A percentile compares a stretch with the other conserved stretches of the same genome.
These are phyloP conservation scores for Cucumis hystrix DNA, from an alignment of 306 rosid genomes.

Conservation along the genomic window DNA sequence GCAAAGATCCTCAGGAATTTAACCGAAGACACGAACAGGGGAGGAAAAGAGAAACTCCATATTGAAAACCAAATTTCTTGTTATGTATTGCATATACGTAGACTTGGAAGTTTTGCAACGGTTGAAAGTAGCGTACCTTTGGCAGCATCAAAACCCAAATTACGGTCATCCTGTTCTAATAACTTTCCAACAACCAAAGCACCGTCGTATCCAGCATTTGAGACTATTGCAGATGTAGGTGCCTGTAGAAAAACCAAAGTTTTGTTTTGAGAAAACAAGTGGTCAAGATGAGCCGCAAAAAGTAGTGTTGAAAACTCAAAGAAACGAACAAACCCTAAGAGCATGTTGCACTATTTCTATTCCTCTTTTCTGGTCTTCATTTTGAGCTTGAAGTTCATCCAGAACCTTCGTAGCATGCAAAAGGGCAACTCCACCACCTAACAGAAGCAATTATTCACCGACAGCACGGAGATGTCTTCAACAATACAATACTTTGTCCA, in stretches of 20 bases:
- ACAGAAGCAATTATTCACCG: constrained; percentile 6
- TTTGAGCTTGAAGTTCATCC: constrained; percentile 49
- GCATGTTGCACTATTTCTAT: constrained; percentile 72
- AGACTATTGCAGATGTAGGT: constrained; percentile 54
- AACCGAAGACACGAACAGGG: not conserved
- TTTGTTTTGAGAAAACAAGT: constrained; percentile 5
- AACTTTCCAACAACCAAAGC: constrained; percentile 61
- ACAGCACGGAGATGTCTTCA: not conserved
- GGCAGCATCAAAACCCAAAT: constrained; percentile 66
- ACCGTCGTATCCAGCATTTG: constrained; percentile 85
- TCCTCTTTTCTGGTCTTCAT: constrained; percentile 80
- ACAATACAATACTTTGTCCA: not conserved
- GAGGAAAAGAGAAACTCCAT: not conserved
- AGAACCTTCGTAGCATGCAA: constrained; percentile 65
- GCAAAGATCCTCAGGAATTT: not conserved
- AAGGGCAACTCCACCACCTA: constrained; percentile 98
- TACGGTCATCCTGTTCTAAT: constrained; percentile 68
- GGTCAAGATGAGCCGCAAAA: not conserved
- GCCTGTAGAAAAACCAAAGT: constrained; percentile 35
- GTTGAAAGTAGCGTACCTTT: constrained; percentile 38
- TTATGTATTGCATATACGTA: not conserved
- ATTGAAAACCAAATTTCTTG: not conserved
- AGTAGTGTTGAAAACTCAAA: not conserved
- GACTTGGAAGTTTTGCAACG: not conserved
- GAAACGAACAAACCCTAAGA: constrained; percentile 50